Evolutionary conservation across 495 filamentous ascomycete genomes (phyloP), one percentile per base, ranked within the genome.

Genomic region (Aspergillus haitiensis): DNA sequence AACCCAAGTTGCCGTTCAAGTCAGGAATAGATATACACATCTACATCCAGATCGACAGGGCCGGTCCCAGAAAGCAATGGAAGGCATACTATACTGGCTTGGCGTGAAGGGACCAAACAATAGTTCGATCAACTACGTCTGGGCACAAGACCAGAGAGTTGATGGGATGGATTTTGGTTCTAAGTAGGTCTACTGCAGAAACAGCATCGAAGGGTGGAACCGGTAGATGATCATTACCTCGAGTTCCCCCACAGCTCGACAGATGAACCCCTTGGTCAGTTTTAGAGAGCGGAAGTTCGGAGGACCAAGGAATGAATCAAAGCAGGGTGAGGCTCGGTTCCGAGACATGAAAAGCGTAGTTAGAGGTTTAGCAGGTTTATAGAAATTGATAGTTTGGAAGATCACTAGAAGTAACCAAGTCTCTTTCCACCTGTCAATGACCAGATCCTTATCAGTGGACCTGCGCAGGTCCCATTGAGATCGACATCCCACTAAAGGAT

Each of bases 371-470:
- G 7, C n/a, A 16, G 44, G n/a, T 47, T 47, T 18, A 45, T n/a
- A 12, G 15, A 31, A 18, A 7, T 21, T 44, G 34, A 61, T 69
- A 63, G 62, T 58, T 46, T 9, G 56, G 15, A 50, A 52, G 50
- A 46, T 27, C 21, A 27, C 21, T 54, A 35, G 52, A 40, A 35
- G 12, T 16, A 31, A 33, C 31, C 67, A 37, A 59, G 45, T 15
- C 44, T 21, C 27, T 18, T 47, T 32, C 37, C 49, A 45, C 27
- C 61, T 64, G 54, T 55, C 39, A 61, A 6, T 55, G 27, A 48
- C 58, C 15, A 60, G 54, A 53, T 50, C 46, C 58, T 69, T 71
- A 71, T 67, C 66, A 62, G 68, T 64, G 62, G 66, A 66, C 18
- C 61, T 48, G 48, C 10, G 49, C 56, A 61, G 55, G 54, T 21